These are phyloP conservation scores for Phytopythium aichiense DNA, from an alignment of 352 stramenopile species.

Conservation along the genomic window DNA sequence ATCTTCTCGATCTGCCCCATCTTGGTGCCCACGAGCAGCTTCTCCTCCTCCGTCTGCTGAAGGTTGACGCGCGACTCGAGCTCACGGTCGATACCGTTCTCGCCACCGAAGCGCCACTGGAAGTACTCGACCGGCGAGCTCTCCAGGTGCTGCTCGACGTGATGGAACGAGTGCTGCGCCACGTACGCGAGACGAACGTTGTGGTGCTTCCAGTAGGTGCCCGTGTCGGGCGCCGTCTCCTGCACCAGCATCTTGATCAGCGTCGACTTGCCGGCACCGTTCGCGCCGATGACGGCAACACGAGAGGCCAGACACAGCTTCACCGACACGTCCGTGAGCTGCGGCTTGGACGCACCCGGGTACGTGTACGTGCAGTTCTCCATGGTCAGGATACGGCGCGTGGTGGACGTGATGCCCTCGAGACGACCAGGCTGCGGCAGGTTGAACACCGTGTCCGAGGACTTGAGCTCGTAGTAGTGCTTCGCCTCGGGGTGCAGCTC, in stretches of 20 bases:
- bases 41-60: slow-evolving; percentile 91
- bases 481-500: slow-evolving; percentile 89
- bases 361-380: slow-evolving; percentile 89
- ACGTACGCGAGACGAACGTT: slow-evolving; percentile 96
- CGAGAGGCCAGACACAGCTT: slow-evolving; percentile 95
- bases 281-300: slow-evolving; percentile 95
- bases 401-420: slow-evolving; percentile 89
- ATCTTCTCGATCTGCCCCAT: slow-evolving; percentile 93
- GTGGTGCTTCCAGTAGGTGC: slow-evolving; percentile 82
- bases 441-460: slow-evolving; percentile 79
- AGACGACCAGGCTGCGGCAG: slow-evolving; percentile 89
- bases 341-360: slow-evolving; percentile 78
- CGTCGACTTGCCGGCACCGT: slow-evolving; percentile 97
- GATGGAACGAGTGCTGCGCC: slow-evolving; percentile 96
- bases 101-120: slow-evolving; percentile 94
- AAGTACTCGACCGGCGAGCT: slow-evolving; percentile 97
- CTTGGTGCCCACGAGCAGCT: slow-evolving; percentile 88
- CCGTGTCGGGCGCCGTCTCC: slow-evolving; percentile 70
- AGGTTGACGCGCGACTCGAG: slow-evolving; percentile 87
- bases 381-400: slow-evolving; percentile 90
- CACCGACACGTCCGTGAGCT: slow-evolving; percentile 91
- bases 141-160: slow-evolving; percentile 94
- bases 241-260: slow-evolving; percentile 95
- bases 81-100: slow-evolving; percentile 94
- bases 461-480: slow-evolving; percentile 91